Conservation (phyloP, 805 yeast species). For the Candida xyloterini region DNA sequence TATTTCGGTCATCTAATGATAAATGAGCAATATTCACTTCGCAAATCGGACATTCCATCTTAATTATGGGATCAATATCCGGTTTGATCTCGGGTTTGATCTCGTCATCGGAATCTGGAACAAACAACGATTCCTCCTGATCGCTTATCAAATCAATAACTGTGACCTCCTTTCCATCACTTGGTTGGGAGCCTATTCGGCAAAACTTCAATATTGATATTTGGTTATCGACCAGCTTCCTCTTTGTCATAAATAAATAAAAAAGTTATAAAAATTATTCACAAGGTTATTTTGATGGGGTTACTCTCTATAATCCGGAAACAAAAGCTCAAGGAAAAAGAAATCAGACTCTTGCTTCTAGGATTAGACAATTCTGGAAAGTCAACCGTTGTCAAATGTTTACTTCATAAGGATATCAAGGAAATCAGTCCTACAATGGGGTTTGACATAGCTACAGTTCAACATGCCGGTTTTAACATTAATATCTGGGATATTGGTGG, state of each 20-base stretch:
- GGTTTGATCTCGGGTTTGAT: slow-evolving; percentile 6
- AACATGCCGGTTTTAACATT: slow-evolving; percentile 41
- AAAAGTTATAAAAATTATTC: neutral
- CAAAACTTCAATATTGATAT: slow-evolving; percentile 23
- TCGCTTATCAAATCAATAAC: slow-evolving; percentile 14
- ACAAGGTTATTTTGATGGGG: slow-evolving; percentile 57
- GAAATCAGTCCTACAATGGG: slow-evolving; percentile 89
- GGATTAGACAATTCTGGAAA: slow-evolving; percentile 94
- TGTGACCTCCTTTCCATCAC: slow-evolving; percentile 12
- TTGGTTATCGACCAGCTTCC: slow-evolving; percentile 12
- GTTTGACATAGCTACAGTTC: slow-evolving; percentile 68
- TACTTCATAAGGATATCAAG: slow-evolving; percentile 48
- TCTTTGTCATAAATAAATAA: slow-evolving; percentile 5
- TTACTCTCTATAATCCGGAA: slow-evolving; percentile 73
- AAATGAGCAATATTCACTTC: slow-evolving; percentile 36
- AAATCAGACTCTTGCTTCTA: slow-evolving; percentile 67
- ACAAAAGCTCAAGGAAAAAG: slow-evolving; percentile 77
- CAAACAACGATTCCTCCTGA: slow-evolving; percentile 6
- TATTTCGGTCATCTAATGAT: slow-evolving; percentile 41
- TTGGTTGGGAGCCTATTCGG: slow-evolving; percentile 4
- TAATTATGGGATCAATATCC: neutral
- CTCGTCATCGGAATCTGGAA: slow-evolving; percentile 8
- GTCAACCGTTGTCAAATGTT: slow-evolving; percentile 69
- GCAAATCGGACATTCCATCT: slow-evolving; percentile 53
- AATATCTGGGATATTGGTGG: slow-evolving; percentile 89